A percentile compares a stretch with the other conserved stretches of the same genome.
Evolutionary conservation across 768 basidiomycete genomes (phyloP).

Genomic region (Pilatotrama ljubarskyi): DNA sequence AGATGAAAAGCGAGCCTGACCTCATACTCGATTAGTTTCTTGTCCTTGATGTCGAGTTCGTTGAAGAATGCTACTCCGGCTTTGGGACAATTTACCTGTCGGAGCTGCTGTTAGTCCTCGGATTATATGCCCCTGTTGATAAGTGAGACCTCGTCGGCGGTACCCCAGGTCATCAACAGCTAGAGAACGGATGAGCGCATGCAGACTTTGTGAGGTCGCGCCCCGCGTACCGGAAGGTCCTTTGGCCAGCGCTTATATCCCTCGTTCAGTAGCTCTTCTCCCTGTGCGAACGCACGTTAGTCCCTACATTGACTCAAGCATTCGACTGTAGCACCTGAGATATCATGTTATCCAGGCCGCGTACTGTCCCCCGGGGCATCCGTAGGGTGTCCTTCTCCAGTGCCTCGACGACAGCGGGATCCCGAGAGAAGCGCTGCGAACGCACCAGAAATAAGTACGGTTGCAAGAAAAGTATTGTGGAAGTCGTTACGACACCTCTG

Average conservation of each 20-base stretch:
- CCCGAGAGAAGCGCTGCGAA: constrained; percentile 59
- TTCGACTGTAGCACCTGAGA: constrained; percentile 17
- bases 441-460: neutral
- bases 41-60: constrained; percentile 48
- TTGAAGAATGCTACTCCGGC: constrained; percentile 54
- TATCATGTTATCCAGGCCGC: constrained; percentile 23
- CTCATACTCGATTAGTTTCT: constrained; percentile 44
- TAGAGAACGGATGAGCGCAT: neutral
- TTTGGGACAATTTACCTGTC: constrained; percentile 52
- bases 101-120: neutral
- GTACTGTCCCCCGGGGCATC: constrained; percentile 46
- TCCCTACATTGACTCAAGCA: neutral
- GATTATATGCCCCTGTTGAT: neutral
- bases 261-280: constrained; percentile 50
- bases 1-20: too few relatives aligned
- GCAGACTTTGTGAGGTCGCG: too few relatives aligned
- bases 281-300: constrained; percentile 33
- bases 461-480: too few relatives aligned
- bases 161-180: constrained; percentile 9
- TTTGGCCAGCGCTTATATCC: constrained; percentile 60
- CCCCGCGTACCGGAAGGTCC: constrained; percentile 59
- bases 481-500: constrained; percentile 38
- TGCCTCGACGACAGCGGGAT: constrained; percentile 48
- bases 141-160: neutral
- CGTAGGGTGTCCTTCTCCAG: constrained; percentile 58